These are phyloP conservation scores for Auriscalpium microsporum DNA, from an alignment of 768 basidiomycete species.

Conservation along the genomic window DNA sequence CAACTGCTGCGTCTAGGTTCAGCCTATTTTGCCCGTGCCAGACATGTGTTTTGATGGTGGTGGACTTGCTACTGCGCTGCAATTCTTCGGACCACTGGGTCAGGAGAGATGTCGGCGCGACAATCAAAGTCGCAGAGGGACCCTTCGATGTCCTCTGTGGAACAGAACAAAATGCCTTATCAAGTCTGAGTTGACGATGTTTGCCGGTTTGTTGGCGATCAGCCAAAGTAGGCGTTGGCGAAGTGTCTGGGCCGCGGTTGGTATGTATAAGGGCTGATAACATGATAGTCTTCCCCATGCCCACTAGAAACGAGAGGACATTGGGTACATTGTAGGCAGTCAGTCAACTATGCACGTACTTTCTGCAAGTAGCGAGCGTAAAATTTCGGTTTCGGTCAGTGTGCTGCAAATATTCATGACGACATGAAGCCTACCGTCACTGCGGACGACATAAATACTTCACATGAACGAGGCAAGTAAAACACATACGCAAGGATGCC, in stretches of 20 bases:
- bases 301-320: slow-evolving; percentile 45
- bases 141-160: slow-evolving; percentile 21
- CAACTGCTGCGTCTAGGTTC: slow-evolving; percentile 54
- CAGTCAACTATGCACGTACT: slow-evolving; percentile 30
- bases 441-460: too few relatives aligned
- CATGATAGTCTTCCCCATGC: slow-evolving; percentile 96
- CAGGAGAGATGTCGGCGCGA: slow-evolving; percentile 86
- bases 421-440: too few relatives aligned
- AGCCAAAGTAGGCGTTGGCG: slow-evolving; percentile 21
- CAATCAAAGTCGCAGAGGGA: slow-evolving; percentile 71
- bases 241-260: slow-evolving; percentile 44
- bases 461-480: too few relatives aligned
- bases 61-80: slow-evolving; percentile 69
- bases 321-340: neutral
- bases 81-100: slow-evolving; percentile 94
- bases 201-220: slow-evolving; percentile 26
- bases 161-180: slow-evolving; percentile 50
- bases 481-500: slow-evolving; percentile 80
- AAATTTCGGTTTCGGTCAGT: slow-evolving; percentile 5
- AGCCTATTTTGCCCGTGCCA: slow-evolving; percentile 87
- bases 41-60: slow-evolving; percentile 54
- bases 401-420: neutral
- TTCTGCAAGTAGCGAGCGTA: slow-evolving; percentile 27
- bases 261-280: slow-evolving; percentile 82
- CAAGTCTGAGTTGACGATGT: slow-evolving; percentile 51